Conservation (phyloP, 2,329 filamentous ascomycete species). For the Calcarisporium arbuscula region DNA sequence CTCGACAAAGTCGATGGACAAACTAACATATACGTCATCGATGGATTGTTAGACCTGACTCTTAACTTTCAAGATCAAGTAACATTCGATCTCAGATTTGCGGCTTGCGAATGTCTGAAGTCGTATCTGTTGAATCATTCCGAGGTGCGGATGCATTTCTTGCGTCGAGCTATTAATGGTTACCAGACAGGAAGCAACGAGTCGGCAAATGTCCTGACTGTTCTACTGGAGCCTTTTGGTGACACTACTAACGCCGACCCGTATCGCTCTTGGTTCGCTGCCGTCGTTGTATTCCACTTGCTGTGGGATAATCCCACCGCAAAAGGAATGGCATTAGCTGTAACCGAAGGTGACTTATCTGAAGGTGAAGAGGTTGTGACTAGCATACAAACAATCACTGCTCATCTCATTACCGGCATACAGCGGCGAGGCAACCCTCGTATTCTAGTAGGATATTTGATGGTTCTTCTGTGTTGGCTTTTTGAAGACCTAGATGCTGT, state of each 20-base stretch:
- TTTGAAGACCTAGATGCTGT: constrained; percentile 89
- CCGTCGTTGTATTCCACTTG: constrained; percentile 79
- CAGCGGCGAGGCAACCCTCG: constrained; percentile 72
- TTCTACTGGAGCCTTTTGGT: constrained; percentile 63
- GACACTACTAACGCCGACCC: constrained; percentile 64
- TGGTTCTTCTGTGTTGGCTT: constrained; percentile 82
- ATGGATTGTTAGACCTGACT: constrained; percentile 79
- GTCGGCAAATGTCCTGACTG: constrained; percentile 81
- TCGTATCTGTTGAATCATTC: constrained; percentile 83
- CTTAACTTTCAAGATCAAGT: constrained; percentile 60
- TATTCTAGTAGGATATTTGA: constrained; percentile 77
- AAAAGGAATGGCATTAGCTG: constrained; percentile 71
- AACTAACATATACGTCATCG: constrained; percentile 78
- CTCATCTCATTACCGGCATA: constrained; percentile 76
- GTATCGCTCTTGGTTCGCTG: constrained; percentile 85
- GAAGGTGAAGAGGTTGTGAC: constrained; percentile 93
- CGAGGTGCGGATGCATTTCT: constrained; percentile 77
- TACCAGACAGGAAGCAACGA: constrained; percentile 72
- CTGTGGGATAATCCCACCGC: constrained; percentile 73
- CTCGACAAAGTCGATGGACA: constrained; percentile 44
- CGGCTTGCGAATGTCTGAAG: constrained; percentile 85
- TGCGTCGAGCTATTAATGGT: constrained; percentile 82
- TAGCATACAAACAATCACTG: constrained; percentile 80
- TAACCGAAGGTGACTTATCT: constrained; percentile 83
- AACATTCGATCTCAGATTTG: constrained; percentile 73